phyloP scores from a whole-genome alignment of 306 rosid genomes.

The Vachellia pachyceras region DNA sequence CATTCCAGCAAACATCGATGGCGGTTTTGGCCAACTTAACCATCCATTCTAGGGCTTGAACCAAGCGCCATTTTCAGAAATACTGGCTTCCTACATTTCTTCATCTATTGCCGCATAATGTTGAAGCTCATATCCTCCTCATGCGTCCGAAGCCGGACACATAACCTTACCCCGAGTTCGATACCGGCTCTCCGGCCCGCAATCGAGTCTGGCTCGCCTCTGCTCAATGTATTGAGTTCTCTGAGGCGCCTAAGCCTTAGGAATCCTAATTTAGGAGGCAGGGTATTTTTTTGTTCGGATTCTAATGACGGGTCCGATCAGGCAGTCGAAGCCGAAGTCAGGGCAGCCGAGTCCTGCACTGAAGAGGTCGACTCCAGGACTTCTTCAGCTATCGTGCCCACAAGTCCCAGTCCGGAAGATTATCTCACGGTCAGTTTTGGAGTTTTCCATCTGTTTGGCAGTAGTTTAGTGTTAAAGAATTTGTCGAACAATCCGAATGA shows the following conservation, averaged over 20 bases:
- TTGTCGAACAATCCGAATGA: background rate
- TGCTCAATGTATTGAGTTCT: constrained; percentile 56
- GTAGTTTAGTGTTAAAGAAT: background rate
- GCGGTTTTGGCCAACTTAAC: constrained; percentile 42
- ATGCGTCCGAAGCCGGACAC: constrained; percentile 49
- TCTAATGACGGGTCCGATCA: constrained; percentile 66
- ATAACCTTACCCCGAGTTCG: constrained; percentile 44
- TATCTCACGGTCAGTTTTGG: constrained; percentile 78
- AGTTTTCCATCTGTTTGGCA: constrained; percentile 17
- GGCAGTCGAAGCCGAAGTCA: constrained; percentile 56
- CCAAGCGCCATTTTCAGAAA: constrained; percentile 25
- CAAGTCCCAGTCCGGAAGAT: constrained; percentile 91
- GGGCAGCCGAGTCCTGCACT: constrained; percentile 54
- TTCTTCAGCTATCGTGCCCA: constrained; percentile 82
- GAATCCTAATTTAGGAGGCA: constrained; percentile 43
- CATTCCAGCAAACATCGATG: constrained; percentile 47
- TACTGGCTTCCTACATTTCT: background rate
- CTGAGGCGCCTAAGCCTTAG: constrained; percentile 49
- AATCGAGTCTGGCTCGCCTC: constrained; percentile 52
- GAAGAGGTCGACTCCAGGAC: constrained; percentile 58
- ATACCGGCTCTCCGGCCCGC: constrained; percentile 51
- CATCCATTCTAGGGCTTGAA: constrained; percentile 29
- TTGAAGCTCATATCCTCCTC: constrained; percentile 75
- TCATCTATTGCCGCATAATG: constrained; percentile 48
- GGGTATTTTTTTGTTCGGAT: constrained; percentile 83